Evolutionary conservation across 176 grass and related monocot genomes (phyloP).

Genomic region (barley (Hordeum vulgare)): DNA sequence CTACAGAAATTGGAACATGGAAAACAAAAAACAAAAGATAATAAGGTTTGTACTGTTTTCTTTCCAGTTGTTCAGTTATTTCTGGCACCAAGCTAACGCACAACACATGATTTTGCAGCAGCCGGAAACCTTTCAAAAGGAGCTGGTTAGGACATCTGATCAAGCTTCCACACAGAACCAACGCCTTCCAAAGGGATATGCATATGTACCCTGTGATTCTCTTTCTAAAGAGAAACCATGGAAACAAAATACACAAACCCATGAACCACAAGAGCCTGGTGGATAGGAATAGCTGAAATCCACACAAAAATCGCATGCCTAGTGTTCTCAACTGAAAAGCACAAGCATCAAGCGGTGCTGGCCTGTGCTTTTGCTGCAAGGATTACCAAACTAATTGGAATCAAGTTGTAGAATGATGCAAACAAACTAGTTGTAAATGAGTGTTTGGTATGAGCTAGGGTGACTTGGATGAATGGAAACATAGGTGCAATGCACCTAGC

Average conservation of each 20-base stretch:
- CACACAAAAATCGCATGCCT: too few species aligned
- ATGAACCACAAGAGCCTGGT: too few species aligned
- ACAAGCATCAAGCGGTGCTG: not conserved
- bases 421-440: constrained; percentile 22
- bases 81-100: constrained; percentile 15
- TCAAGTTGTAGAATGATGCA: constrained; percentile 42
- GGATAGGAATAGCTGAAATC: too few species aligned
- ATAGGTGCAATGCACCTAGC: constrained; percentile 24
- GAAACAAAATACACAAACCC: too few species aligned
- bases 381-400: constrained; percentile 28
- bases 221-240: too few species aligned
- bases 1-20: too few species aligned
- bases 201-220: too few species aligned
- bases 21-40: too few species aligned
- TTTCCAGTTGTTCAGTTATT: constrained; percentile 13
- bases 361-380: constrained; percentile 17
- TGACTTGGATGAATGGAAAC: constrained; percentile 10
- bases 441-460: constrained; percentile 20
- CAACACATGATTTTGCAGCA: constrained; percentile 37
- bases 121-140: constrained; percentile 68
- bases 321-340: constrained; percentile 13
- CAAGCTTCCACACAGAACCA: too few species aligned
- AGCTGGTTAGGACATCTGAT: constrained; percentile 87
- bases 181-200: too few species aligned
- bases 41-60: too few species aligned